Conservation (phyloP, 257 asterid genomes). For the Ilex aquifolium region DNA sequence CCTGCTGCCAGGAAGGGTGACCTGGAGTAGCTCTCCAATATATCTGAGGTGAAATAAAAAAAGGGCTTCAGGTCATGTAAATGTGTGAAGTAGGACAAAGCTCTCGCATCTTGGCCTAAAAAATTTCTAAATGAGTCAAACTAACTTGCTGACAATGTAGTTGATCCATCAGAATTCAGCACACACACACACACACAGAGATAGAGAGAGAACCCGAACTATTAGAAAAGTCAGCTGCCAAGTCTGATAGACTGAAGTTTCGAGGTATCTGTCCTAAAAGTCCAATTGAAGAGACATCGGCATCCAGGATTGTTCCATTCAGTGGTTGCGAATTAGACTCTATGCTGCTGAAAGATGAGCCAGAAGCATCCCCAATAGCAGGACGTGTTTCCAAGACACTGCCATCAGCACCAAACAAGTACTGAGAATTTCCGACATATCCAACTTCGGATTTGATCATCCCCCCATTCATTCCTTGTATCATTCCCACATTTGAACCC, state of each 20-base stretch:
- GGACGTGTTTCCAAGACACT: slow-evolving; percentile 50
- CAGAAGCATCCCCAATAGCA: slow-evolving; percentile 47
- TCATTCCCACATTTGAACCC: slow-evolving; percentile 43
- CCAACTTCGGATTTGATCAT: slow-evolving; percentile 50
- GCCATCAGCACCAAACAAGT: slow-evolving; percentile 47
- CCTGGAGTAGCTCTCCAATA: slow-evolving; percentile 65
- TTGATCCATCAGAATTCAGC: not conserved
- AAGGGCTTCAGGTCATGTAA: not conserved
- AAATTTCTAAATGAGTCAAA: no score
- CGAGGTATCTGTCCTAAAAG: slow-evolving; percentile 86
- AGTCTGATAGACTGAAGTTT: slow-evolving; percentile 79
- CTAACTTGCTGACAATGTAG: no score
- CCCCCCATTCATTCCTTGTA: slow-evolving; percentile 54
- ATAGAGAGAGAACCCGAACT: slow-evolving; percentile 47
- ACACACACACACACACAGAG: not conserved
- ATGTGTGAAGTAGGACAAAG: not conserved
- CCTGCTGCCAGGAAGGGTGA: slow-evolving; percentile 70
- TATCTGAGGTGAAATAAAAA: slow-evolving; percentile 42
- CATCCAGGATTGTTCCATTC: slow-evolving; percentile 44
- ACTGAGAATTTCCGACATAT: slow-evolving; percentile 41
- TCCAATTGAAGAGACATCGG: slow-evolving; percentile 50
- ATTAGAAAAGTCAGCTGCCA: slow-evolving; percentile 75
- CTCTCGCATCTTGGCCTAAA: no score
- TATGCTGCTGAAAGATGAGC: slow-evolving; percentile 57
- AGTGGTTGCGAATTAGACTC: slow-evolving; percentile 50